Percentiles rank a stretch among this genome's conserved stretches.
phyloP scores from a whole-genome alignment of 805 yeast genomes.

The Candida fluviatilis region DNA sequence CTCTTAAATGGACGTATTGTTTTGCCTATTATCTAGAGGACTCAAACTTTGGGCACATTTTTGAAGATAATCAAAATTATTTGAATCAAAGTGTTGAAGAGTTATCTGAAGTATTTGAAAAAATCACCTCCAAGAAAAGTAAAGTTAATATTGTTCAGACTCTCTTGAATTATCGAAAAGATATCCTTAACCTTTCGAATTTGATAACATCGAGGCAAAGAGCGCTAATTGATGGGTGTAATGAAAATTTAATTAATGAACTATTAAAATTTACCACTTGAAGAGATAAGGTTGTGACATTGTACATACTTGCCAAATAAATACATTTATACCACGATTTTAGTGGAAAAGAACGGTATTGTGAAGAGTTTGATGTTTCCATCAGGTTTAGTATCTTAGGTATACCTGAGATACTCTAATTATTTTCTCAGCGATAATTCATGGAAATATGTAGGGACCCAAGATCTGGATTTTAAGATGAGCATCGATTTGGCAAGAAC shows the following conservation, averaged over 20 bases:
- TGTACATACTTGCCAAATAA: too few species aligned
- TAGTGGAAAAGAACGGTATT: too few species aligned
- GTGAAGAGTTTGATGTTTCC: too few species aligned
- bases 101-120: slow-evolving; percentile 56
- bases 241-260: slow-evolving; percentile 35
- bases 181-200: slow-evolving; percentile 40
- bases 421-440: too few species aligned
- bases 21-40: slow-evolving; percentile 63
- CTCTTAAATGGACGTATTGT: slow-evolving; percentile 89
- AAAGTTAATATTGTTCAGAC: slow-evolving; percentile 20
- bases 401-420: too few species aligned
- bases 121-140: slow-evolving; percentile 26
- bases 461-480: too few species aligned
- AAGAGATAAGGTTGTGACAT: neutral
- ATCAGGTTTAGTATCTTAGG: too few species aligned
- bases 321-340: too few species aligned
- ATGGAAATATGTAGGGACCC: too few species aligned
- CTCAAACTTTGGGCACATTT: slow-evolving; percentile 52
- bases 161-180: slow-evolving; percentile 33
- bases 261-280: slow-evolving; percentile 17
- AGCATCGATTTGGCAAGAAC: too few species aligned
- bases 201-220: slow-evolving; percentile 38
- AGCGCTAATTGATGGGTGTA: slow-evolving; percentile 42
- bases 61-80: slow-evolving; percentile 68
- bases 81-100: slow-evolving; percentile 66